Evolutionary conservation across 495 filamentous ascomycete species (phyloP).

Genomic region (Evansstolkia leycettana): DNA sequence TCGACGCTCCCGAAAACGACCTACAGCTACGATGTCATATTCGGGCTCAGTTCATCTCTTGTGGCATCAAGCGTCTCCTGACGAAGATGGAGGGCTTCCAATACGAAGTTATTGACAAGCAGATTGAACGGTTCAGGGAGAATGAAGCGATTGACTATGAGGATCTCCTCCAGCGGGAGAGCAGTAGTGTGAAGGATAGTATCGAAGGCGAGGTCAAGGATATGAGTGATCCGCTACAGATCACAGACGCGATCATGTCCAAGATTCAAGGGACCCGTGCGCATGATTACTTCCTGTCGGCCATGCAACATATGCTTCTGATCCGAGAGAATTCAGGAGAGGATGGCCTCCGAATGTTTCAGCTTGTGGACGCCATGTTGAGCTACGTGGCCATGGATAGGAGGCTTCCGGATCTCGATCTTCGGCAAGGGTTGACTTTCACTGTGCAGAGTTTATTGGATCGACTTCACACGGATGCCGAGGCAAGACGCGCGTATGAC

Average conservation of each 20-base stretch:
- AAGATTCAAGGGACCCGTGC: conserved; percentile 73
- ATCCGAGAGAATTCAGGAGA: conserved; percentile 90
- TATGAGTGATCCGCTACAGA: conserved; percentile 83
- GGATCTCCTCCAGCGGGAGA: conserved; percentile 86
- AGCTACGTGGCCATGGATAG: conserved; percentile 99
- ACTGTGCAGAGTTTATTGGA: conserved; percentile 92
- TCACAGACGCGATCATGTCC: conserved; percentile 84
- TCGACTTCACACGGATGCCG: conserved; percentile 89
- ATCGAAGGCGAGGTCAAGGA: conserved; percentile 88
- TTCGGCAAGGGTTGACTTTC: conserved; percentile 94
- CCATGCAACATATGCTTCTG: conserved; percentile 87
- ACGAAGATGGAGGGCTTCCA: conserved; percentile 98
- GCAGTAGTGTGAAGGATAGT: conserved; percentile 77
- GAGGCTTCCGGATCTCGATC: conserved; percentile 87
- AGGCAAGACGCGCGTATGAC: conserved; percentile 82
- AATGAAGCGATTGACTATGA: conserved; percentile 98
- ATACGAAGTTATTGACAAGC: conserved; percentile 97
- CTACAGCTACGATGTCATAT: conserved; percentile 88
- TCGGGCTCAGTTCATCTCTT: conserved; percentile 88
- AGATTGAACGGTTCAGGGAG: conserved; percentile 83
- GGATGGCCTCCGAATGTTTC: conserved; percentile 90
- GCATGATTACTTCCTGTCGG: conserved; percentile 91
- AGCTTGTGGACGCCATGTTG: conserved; percentile 94
- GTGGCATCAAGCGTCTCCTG: conserved; percentile 88
- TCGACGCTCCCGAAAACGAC: conserved; percentile 81